Conservation (phyloP, 495 filamentous ascomycete genomes). For the Daldinia grandis region DNA sequence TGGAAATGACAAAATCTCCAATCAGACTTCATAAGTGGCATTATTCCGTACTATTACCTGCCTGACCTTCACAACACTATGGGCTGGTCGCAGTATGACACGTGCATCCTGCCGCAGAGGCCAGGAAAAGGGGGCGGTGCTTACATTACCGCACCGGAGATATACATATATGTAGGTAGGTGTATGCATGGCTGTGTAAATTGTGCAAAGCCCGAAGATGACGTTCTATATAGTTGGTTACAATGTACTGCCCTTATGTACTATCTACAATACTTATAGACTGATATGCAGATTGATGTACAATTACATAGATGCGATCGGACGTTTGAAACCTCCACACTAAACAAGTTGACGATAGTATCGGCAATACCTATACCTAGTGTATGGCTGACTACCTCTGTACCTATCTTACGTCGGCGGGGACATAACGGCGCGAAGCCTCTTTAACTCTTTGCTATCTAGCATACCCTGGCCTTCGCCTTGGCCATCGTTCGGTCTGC, state of each 20-base stretch:
- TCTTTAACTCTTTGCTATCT: slow-evolving; percentile 14
- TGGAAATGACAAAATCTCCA: slow-evolving; percentile 18
- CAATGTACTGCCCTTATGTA: not conserved
- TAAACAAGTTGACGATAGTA: slow-evolving; percentile 27
- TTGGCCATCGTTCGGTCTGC: slow-evolving; percentile 28
- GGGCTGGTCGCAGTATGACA: slow-evolving; percentile 26
- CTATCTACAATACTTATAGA: not conserved
- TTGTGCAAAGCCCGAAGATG: slow-evolving; percentile 15
- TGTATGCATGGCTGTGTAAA: slow-evolving; percentile 26
- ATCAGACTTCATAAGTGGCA: slow-evolving; percentile 16
- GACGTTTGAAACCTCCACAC: slow-evolving; percentile 24
- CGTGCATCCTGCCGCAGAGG: slow-evolving; percentile 20
- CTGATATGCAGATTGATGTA: not conserved
- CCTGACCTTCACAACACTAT: slow-evolving; percentile 14
- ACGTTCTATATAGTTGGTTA: not conserved
- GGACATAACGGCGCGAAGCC: slow-evolving; percentile 22
- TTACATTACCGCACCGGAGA: slow-evolving; percentile 7
- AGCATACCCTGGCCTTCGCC: slow-evolving; percentile 15
- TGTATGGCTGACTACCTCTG: slow-evolving; percentile 7
- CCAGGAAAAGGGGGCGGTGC: slow-evolving; percentile 34
- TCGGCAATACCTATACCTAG: too few relatives aligned
- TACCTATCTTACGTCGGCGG: slow-evolving; percentile 31
- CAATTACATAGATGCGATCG: slow-evolving; percentile 9
- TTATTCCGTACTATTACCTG: slow-evolving; percentile 5
- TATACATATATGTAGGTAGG: slow-evolving; percentile 2